Evolutionary conservation across 2,329 filamentous ascomycete genomes (phyloP), one percentile per base, ranked within the genome.

Genomic region (Magnaporthales sp.): DNA sequence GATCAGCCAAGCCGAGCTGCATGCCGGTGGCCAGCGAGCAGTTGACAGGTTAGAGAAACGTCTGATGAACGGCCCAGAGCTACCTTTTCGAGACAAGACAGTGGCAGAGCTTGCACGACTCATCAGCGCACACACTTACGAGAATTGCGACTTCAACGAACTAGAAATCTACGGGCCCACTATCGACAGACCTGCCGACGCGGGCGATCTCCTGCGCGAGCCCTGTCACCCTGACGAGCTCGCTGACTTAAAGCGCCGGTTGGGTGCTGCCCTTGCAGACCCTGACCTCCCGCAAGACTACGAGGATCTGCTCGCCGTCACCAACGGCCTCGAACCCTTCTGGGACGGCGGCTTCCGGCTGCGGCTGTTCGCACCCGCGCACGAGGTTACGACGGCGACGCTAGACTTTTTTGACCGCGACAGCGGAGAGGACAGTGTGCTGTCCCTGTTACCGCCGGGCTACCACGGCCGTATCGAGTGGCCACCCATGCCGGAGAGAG

Each of bases 301-400:
- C 60, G 19, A 29, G 60, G 60, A 31, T 8, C 19, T 62, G 13
- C 62, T 68, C 19, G 62, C 66, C 54, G 66, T 64, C 61, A 62
- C 46, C 19, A 66, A 67, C 22, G 67, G 67, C 38, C 64, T 66
- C 9, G 67, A 67, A n/a, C 67, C 67, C 24, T 61, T 68, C 29
- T 68, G 67, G 67, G 67, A 66, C 22, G 67, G 67, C 15, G 67
- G 66, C 29, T 67, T 67, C 38, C 56, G 66, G 22, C 60, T 62
- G 60, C 60, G 60, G 24, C 29, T 29, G 3, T 15, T 62, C 60
- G 60, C 60, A 13, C 60, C 60, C 8, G 60, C 60, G 26, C 22
- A 8, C 27, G 60, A 62, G 60, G 29, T 62, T 29, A 19, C 22
- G 15, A 9, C n/a, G 60, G 10, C 5, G 22, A 24, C 22, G n/a